Percentiles rank a stretch among this genome's conserved stretches.
phyloP scores from a whole-genome alignment of 2,329 filamentous ascomycete species.

The Gyromitra esculenta region DNA sequence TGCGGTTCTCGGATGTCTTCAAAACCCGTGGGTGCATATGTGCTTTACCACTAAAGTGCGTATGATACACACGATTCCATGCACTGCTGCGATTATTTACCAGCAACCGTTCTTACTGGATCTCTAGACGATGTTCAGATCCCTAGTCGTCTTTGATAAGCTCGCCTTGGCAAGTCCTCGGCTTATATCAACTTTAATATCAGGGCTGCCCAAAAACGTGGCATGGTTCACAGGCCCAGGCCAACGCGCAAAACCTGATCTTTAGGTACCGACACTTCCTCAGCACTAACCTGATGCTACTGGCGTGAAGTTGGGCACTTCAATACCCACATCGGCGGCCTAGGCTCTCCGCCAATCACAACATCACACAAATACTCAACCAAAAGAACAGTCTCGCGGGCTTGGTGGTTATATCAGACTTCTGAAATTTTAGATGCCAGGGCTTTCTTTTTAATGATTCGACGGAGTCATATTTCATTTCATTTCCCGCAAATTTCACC shows the following conservation, averaged over 20 bases:
- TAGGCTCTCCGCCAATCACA: background rate
- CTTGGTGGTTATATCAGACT: background rate
- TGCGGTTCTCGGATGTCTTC: constrained; percentile 26
- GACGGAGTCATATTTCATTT: background rate
- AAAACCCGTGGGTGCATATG: constrained; percentile 15
- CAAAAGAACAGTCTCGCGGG: background rate
- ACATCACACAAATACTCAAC: background rate
- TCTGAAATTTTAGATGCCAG: background rate
- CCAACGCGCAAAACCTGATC: background rate
- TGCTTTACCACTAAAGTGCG: constrained; percentile 10
- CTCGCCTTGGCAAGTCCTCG: constrained; percentile 1
- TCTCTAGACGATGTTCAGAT: constrained; percentile 8
- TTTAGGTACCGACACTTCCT: background rate
- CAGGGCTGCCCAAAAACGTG: constrained; percentile 18
- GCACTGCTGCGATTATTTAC: constrained; percentile 3
- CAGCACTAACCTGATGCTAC: background rate
- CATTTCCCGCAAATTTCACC: background rate
- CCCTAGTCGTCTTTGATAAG: background rate
- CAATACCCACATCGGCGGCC: background rate
- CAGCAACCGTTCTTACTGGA: constrained; percentile 24
- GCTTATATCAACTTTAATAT: constrained; percentile 21
- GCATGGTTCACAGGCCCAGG: constrained; percentile 1
- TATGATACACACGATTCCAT: constrained; percentile 3
- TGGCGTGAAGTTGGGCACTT: background rate
- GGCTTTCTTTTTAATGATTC: background rate